Conservation (phyloP, 1,284 basidiomycete species). For the Blastosporella zonata region DNA sequence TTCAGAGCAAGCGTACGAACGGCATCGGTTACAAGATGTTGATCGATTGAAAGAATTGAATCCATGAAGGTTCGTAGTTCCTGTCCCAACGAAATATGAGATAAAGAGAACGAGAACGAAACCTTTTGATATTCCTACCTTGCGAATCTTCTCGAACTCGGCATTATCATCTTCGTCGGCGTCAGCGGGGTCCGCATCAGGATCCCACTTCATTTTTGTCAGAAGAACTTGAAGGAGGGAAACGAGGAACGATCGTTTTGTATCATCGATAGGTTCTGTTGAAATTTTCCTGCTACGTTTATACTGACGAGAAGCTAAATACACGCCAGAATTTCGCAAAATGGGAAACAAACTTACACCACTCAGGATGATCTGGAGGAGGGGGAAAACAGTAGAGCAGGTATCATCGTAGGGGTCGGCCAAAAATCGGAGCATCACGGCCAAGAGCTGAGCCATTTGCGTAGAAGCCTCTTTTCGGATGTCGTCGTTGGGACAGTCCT, state of each 20-base stretch:
- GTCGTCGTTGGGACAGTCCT: conserved; percentile 64
- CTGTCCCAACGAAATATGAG: conserved; percentile 35
- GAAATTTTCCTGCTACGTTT: conserved; percentile 74
- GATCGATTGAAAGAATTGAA: conserved; percentile 78
- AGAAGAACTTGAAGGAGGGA: conserved; percentile 81
- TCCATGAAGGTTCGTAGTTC: conserved; percentile 84
- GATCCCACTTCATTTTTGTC: conserved; percentile 92
- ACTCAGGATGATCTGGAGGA: conserved; percentile 73
- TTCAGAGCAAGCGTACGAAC: conserved; percentile 70
- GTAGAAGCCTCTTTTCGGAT: conserved; percentile 68
- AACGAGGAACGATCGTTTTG: conserved; percentile 78
- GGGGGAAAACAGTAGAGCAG: conserved; percentile 78
- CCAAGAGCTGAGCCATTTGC: conserved; percentile 71
- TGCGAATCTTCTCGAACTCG: conserved; percentile 85
- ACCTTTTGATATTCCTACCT: conserved; percentile 44
- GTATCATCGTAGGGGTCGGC: conserved; percentile 89
- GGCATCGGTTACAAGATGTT: conserved; percentile 72
- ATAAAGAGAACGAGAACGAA: neutral
- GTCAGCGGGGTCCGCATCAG: conserved; percentile 77
- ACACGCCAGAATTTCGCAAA: neutral
- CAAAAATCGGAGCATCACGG: conserved; percentile 86
- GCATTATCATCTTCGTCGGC: conserved; percentile 87
- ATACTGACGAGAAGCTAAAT: conserved; percentile 47
- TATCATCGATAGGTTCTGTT: conserved; percentile 62
- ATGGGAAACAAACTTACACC: conserved; percentile 49